phyloP scores from a whole-genome alignment of 306 rosid genomes.

The Lagenaria siceraria region DNA sequence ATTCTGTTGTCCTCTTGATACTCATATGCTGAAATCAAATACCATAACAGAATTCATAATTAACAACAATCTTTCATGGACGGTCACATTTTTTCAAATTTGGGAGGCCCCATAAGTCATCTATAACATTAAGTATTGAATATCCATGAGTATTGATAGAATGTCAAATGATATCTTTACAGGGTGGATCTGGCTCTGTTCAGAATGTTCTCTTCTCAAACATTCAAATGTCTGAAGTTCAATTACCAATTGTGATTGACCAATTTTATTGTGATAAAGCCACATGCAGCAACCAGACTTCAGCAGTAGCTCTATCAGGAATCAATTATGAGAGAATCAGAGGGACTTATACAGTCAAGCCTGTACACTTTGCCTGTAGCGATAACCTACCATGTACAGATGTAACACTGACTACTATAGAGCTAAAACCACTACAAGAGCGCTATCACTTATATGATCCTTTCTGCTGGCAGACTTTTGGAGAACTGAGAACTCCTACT shows the following conservation, averaged over 20 bases:
- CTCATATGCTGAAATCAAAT: neutral
- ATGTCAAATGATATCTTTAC: conserved; percentile 6
- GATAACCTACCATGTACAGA: conserved; percentile 82
- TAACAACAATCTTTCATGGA: neutral
- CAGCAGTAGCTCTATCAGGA: conserved; percentile 81
- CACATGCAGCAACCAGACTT: conserved; percentile 54
- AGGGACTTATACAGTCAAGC: conserved; percentile 85
- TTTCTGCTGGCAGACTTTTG: conserved; percentile 92
- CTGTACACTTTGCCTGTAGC: conserved; percentile 89
- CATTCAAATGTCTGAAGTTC: conserved; percentile 76
- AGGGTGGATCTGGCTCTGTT: conserved; percentile 97
- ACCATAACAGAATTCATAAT: neutral
- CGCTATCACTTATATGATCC: conserved; percentile 64
- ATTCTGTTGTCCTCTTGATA: neutral
- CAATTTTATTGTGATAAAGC: conserved; percentile 92
- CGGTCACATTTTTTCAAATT: neutral
- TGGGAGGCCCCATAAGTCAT: neutral
- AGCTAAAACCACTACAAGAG: conserved; percentile 75
- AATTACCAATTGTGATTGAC: conserved; percentile 90
- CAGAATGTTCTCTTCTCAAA: conserved; percentile 85
- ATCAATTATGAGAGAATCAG: conserved; percentile 76
- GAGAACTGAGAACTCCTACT: conserved; percentile 67
- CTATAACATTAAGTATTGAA: neutral
- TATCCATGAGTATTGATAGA: neutral
- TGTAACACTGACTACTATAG: conserved; percentile 59